phyloP scores from a whole-genome alignment of 2,329 filamentous ascomycete species.

The Neopestalotiopsis rosae region DNA sequence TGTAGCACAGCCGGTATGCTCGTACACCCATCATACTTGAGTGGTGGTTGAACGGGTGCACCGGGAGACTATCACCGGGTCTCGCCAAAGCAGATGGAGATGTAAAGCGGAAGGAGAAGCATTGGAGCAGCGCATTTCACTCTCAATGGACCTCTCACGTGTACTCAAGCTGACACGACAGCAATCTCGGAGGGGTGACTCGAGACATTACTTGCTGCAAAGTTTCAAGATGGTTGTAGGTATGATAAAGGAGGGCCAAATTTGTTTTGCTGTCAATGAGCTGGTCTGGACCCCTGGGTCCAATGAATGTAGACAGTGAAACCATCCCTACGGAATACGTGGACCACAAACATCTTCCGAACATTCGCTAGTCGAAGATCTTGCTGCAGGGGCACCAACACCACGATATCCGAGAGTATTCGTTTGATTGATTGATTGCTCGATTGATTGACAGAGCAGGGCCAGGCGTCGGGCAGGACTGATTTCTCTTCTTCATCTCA shows the following conservation, averaged over 20 bases:
- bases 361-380: neutral
- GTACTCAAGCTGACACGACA: slow-evolving; percentile 1
- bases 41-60: neutral
- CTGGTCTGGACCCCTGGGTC: neutral
- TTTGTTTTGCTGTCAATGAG: neutral
- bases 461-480: neutral
- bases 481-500: neutral
- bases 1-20: neutral
- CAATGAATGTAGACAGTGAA: neutral
- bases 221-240: neutral
- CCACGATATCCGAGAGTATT: neutral
- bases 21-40: neutral
- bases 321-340: neutral
- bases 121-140: neutral
- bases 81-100: neutral
- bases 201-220: neutral
- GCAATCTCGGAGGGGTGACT: neutral
- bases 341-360: neutral
- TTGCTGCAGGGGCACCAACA: neutral
- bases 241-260: neutral
- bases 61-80: neutral
- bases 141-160: neutral
- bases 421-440: neutral
- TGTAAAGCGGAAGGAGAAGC: neutral
- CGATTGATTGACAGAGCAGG: neutral